Evolutionary conservation across 23 red algal genomes (phyloP), one percentile per base, ranked within the genome.

Genomic region (Gracilaria vermiculophylla): DNA sequence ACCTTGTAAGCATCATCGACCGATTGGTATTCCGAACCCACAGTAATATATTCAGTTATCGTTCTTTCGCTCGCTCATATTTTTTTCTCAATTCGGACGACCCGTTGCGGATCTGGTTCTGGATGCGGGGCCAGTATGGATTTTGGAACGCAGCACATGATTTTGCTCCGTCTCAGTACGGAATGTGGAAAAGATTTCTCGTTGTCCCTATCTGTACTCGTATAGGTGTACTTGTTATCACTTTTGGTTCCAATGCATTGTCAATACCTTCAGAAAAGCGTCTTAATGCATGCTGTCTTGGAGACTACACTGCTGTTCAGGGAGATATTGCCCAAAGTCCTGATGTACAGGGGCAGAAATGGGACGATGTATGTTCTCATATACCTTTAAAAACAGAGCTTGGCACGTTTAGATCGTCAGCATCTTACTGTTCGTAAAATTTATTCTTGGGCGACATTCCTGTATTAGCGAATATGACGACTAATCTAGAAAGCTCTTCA

Each of bases 21-120:
- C 12, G 52, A 27, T 47, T 77, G 24, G 73, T 77, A 20, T 53
- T 55, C 14, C 35, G 35, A 1, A 21, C 73, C 20, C 43, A 49
- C 15, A 2, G 42, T 16, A 17, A 35, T 14, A 1, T 19, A 1
- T 77, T 77, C 23, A 35, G 32, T 47, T 77, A 77, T 37, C 21
- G 24, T 47, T 31, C 73, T 6, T 56, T 77, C 47, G 36, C 43
- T 19, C 73, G 73, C 10, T 14, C 73, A 19, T 77, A 25, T 27
- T 20, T 77, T 32, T 77, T 77, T 27, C 35, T 56, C 10, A 49
- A 77, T 35, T 77, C 73, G 43, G 73, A 77, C 19, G 73, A 77
- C 19, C 40, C 47, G 2, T 17, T 53, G 3, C 73, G 73, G 8
- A 43, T 77, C 43, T 35, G 29, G 48, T 77, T 21, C 48, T 77